phyloP scores from a whole-genome alignment of 352 stramenopile species.

The Globisporangium barbulae region DNA sequence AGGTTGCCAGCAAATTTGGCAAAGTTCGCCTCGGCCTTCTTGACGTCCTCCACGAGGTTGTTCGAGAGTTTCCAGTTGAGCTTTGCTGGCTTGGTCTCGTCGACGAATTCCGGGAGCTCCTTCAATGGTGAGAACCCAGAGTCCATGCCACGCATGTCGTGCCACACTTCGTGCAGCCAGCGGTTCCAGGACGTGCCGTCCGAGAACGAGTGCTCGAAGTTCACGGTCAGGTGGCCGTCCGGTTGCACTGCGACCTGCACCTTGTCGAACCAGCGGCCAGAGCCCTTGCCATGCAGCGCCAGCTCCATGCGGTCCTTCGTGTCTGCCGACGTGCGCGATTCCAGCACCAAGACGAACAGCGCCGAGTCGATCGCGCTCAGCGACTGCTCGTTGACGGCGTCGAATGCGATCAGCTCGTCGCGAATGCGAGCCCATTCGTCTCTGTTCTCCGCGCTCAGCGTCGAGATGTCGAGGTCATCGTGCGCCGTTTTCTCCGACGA shows the following conservation, averaged over 20 bases:
- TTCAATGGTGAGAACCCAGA: conserved; percentile 68
- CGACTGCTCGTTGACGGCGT: conserved; percentile 70
- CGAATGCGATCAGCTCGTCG: conserved; percentile 57
- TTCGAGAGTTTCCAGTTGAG: conserved; percentile 77
- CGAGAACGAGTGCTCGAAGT: conserved; percentile 94
- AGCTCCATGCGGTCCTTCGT: conserved; percentile 76
- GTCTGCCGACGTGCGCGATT: conserved; percentile 63
- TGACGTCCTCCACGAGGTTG: conserved; percentile 69
- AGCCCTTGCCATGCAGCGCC: conserved; percentile 80
- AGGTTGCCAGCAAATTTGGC: conserved; percentile 61
- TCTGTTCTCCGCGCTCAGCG: conserved; percentile 79
- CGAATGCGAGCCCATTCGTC: conserved; percentile 85
- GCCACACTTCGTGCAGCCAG: conserved; percentile 90
- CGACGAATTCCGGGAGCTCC: conserved; percentile 55
- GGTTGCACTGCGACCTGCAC: conserved; percentile 84
- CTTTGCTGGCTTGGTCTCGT: conserved; percentile 40
- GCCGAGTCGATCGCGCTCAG: conserved; percentile 85
- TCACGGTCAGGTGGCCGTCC: conserved; percentile 87
- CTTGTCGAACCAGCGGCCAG: conserved; percentile 93
- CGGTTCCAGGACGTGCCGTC: conserved; percentile 92
- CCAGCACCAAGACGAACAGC: conserved; percentile 87
- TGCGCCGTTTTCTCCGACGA: conserved; percentile 35
- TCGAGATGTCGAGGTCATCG: conserved; percentile 64
- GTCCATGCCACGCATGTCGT: conserved; percentile 82
- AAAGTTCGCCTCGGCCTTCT: conserved; percentile 72